Percentiles rank a stretch among this genome's conserved stretches.
Evolutionary conservation across 1,139 yeast genomes (phyloP).

Genomic region (Pichia inconspicua): DNA sequence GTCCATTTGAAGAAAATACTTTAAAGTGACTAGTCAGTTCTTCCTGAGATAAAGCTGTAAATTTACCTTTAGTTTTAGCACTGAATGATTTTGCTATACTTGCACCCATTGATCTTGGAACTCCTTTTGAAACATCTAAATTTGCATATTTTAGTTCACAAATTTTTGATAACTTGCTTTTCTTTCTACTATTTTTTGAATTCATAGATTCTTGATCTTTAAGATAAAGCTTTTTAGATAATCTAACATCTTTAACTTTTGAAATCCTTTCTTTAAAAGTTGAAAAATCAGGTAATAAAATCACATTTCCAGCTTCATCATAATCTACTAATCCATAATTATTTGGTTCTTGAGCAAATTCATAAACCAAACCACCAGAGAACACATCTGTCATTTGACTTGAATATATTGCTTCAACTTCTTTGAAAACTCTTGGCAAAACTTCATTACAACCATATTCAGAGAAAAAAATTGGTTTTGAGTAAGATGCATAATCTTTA

Average conservation of each 20-base stretch:
- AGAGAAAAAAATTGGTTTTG: constrained; percentile 79
- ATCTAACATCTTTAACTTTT: constrained; percentile 24
- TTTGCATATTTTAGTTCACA: constrained; percentile 37
- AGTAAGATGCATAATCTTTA: constrained; percentile 56
- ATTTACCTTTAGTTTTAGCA: constrained; percentile 44
- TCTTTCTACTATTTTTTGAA: constrained; percentile 8
- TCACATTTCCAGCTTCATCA: constrained; percentile 47
- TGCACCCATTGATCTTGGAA: constrained; percentile 36
- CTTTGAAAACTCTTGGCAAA: constrained; percentile 73
- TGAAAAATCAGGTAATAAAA: constrained; percentile 46
- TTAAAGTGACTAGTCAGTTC: constrained; percentile 34
- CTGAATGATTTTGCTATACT: constrained; percentile 42
- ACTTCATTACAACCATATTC: constrained; percentile 93
- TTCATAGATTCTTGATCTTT: constrained; percentile 12
- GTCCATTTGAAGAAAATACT: constrained; percentile 36
- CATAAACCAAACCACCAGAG: constrained; percentile 91
- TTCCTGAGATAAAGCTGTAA: constrained; percentile 34
- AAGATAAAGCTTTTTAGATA: constrained; percentile 18
- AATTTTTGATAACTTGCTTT: constrained; percentile 7
- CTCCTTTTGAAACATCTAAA: constrained; percentile 40
- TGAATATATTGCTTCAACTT: constrained; percentile 65
- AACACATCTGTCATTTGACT: constrained; percentile 70
- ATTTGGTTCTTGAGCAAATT: constrained; percentile 81
- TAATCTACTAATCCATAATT: constrained; percentile 76
- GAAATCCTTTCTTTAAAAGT: constrained; percentile 43